phyloP scores from a whole-genome alignment of 257 asterid genomes.

The Solanum commersonii region DNA sequence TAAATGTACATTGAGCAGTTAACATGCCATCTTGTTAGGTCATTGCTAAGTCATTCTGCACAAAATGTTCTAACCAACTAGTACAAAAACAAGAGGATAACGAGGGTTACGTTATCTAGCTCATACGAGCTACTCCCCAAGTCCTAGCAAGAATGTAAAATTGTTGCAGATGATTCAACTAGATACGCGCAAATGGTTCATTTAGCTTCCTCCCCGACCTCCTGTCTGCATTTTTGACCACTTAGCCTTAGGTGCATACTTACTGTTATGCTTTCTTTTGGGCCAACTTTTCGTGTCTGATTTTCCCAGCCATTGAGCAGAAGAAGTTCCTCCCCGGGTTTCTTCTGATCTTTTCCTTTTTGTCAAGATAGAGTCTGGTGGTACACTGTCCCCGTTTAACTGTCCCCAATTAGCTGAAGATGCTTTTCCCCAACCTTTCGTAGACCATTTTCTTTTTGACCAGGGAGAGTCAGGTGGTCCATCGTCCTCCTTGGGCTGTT shows the following conservation, averaged over 20 bases:
- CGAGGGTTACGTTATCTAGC: not conserved
- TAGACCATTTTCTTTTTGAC: not conserved
- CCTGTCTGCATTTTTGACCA: not conserved
- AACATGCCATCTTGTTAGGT: not conserved
- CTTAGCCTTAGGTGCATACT: not conserved
- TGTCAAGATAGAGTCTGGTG: not conserved
- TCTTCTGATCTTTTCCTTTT: not conserved
- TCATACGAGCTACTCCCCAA: not conserved
- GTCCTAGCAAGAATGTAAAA: not conserved
- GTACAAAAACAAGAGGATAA: not conserved
- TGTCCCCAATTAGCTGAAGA: not conserved
- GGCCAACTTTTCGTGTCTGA: not conserved
- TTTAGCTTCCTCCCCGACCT: not conserved
- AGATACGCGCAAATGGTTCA: not conserved
- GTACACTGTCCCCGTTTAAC: not conserved
- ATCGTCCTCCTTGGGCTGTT: not conserved
- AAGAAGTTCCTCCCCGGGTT: not conserved
- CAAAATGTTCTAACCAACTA: not conserved
- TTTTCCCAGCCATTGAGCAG: not conserved
- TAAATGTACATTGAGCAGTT: not conserved
- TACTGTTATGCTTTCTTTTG: not conserved
- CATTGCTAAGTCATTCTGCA: not conserved
- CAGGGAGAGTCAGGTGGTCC: not conserved
- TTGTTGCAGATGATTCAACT: not conserved
- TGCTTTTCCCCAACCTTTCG: conserved; percentile 1